Base-by-base conservation (phyloP, 1,284 basidiomycete genomes). In the Papiliotrema flavescens region DNA sequence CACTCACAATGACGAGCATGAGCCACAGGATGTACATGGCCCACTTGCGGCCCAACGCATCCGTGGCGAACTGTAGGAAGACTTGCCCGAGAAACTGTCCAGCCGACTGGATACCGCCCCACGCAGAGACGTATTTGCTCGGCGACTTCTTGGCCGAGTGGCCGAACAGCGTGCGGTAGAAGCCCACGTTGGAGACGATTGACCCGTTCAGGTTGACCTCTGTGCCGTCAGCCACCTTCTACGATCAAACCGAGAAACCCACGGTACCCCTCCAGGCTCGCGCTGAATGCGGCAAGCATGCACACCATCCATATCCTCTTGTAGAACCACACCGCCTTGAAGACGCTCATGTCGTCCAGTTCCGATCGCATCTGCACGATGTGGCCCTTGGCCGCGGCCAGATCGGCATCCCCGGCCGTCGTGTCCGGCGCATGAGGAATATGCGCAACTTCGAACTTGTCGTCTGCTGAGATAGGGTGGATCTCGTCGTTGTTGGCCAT, bases 151-250 rank as follows among this genome's bases (percentile, higher is more conserved):
- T 47, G 17, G 47, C 39, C 9, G 22, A 42, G 13, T 24, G 47
- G n/a, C 57, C 62, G 17, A 26, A 42, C 47, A 62, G 56, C 4
- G 44, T 51, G 6, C 28, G 37, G 34, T 64, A 60, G 51, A 67
- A 66, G 19, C 66, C 65, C 44, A 51, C 54, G 53, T 67, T 65
- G 49, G 59, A 54, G 24, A 65, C 56, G 48, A 65, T 59, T 6
- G 49, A 51, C 11, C 64, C 65, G 22, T 59, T 61, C 24, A 70
- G 41, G 40, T 65, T 65, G 61, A 69, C 62, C 48, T 70, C 62
- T 67, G 48, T 23, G 15, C 11, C 15, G 32, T 26, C 28, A 26
- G 36, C 36, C 17, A 2, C 17, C 15, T n/a, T n/a, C 19, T 17
- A 15, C 15, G 23, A 11, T 2, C 14, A 44, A 22, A 15, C 11